These are phyloP conservation scores for Microdochium bolleyi DNA, from an alignment of 2,329 filamentous ascomycete genomes.

Conservation along the genomic window DNA sequence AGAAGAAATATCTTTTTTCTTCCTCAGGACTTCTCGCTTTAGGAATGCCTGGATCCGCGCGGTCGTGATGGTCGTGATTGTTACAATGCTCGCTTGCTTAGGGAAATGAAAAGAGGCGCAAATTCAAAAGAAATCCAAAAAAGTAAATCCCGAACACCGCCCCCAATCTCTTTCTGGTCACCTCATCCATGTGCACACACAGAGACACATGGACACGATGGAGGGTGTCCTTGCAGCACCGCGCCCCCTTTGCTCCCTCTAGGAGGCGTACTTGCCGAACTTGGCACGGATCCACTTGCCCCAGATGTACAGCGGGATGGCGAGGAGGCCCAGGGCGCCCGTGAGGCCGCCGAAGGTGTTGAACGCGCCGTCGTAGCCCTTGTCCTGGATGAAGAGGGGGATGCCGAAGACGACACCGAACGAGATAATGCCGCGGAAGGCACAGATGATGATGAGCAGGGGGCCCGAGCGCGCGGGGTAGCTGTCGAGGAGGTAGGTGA, in stretches of 20 bases:
- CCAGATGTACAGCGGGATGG: slow-evolving; percentile 20
- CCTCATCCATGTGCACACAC: too few species aligned
- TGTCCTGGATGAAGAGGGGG: slow-evolving; percentile 8
- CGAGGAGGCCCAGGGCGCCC: slow-evolving; percentile 16
- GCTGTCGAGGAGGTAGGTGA: slow-evolving; percentile 17
- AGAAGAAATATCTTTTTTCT: too few species aligned
- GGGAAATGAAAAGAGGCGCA: too few species aligned
- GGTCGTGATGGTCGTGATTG: not conserved
- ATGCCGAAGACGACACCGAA: slow-evolving; percentile 15
- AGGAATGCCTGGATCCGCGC: not conserved
- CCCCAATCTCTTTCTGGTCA: too few species aligned
- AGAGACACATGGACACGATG: too few species aligned
- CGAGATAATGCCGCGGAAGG: slow-evolving; percentile 14
- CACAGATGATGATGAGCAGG: slow-evolving; percentile 13
- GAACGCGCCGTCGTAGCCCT: slow-evolving; percentile 12
- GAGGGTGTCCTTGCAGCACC: not conserved
- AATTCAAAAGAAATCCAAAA: too few species aligned
- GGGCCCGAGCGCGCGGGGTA: slow-evolving; percentile 19
- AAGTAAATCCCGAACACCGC: too few species aligned
- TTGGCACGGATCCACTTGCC: slow-evolving; percentile 19
- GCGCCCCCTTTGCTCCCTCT: slow-evolving; percentile 6
- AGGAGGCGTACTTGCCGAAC: slow-evolving; percentile 10
- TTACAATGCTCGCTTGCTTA: too few species aligned
- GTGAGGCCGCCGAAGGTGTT: slow-evolving; percentile 19
- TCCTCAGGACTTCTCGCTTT: not conserved